A percentile compares a stretch with the other conserved stretches of the same genome.
Evolutionary conservation across 257 asterid genomes (phyloP).

Genomic region (Nicotiana tabacum): DNA sequence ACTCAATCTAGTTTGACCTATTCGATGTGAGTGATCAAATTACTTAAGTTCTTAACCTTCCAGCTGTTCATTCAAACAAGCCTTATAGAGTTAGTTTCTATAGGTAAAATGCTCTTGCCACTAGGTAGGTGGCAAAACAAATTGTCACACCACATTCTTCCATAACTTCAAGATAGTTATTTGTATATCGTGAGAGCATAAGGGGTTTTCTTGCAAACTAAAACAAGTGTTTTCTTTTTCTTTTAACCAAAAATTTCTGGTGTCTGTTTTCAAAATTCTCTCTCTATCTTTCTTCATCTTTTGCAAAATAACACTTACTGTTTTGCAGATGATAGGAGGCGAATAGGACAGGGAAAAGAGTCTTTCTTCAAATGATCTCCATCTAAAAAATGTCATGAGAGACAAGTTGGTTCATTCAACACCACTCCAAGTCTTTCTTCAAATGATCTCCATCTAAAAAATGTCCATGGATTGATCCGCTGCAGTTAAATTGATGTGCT

Average conservation of each 20-base stretch:
- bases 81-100: background rate
- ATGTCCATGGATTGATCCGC: background rate
- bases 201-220: background rate
- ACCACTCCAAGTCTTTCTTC: background rate
- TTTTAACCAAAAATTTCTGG: background rate
- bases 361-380: background rate
- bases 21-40: background rate
- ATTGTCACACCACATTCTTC: background rate
- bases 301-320: background rate
- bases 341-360: conserved; percentile 24
- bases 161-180: background rate
- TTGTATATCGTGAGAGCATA: background rate
- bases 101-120: background rate
- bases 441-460: too few relatives aligned
- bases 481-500: background rate
- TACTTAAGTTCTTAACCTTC: background rate
- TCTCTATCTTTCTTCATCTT: background rate
- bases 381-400: background rate
- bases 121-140: background rate
- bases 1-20: conserved; percentile 1
- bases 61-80: background rate
- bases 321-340: conserved; percentile 78
- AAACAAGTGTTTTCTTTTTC: background rate
- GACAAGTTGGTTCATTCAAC: background rate
- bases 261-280: background rate